phyloP scores from a whole-genome alignment of 306 rosid genomes.

The Cicer judaicum region DNA sequence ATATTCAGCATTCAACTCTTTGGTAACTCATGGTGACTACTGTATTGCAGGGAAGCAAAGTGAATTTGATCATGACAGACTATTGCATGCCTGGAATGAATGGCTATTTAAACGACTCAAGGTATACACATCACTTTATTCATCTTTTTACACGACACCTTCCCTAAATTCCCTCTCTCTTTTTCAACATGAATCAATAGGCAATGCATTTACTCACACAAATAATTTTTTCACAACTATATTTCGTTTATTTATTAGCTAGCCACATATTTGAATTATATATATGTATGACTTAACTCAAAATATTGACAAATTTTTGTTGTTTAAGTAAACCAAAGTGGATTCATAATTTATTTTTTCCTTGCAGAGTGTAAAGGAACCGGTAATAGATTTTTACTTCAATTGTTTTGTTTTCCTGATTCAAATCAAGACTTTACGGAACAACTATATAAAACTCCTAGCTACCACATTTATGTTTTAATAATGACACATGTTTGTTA shows the following conservation, averaged over 20 bases:
- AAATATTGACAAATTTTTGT: too few relatives aligned
- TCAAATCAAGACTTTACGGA: too few relatives aligned
- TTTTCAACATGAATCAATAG: not conserved
- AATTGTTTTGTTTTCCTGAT: not conserved
- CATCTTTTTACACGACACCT: constrained; percentile 45
- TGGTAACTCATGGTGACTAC: too few relatives aligned
- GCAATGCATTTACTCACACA: not conserved
- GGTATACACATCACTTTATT: constrained; percentile 52
- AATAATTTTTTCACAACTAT: too few relatives aligned
- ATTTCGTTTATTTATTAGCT: too few relatives aligned
- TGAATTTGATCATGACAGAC: constrained; percentile 99
- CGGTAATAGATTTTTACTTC: not conserved
- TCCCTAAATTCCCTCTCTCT: constrained; percentile 50
- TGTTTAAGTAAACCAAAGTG: too few relatives aligned
- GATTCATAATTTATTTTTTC: not conserved
- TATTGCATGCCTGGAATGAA: constrained; percentile 99
- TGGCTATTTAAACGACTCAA: constrained; percentile 90
- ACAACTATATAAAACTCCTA: too few relatives aligned
- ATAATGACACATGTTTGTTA: not conserved
- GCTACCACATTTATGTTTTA: not conserved
- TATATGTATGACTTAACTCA: too few relatives aligned
- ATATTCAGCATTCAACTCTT: not conserved
- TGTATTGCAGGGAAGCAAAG: constrained; percentile 73
- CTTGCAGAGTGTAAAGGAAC: not conserved
- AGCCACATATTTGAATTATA: too few relatives aligned